A percentile compares a stretch with the other conserved stretches of the same genome.
These are phyloP conservation scores for Aureobasidium mangrovei DNA, from an alignment of 2,329 filamentous ascomycete species.

Conservation along the genomic window DNA sequence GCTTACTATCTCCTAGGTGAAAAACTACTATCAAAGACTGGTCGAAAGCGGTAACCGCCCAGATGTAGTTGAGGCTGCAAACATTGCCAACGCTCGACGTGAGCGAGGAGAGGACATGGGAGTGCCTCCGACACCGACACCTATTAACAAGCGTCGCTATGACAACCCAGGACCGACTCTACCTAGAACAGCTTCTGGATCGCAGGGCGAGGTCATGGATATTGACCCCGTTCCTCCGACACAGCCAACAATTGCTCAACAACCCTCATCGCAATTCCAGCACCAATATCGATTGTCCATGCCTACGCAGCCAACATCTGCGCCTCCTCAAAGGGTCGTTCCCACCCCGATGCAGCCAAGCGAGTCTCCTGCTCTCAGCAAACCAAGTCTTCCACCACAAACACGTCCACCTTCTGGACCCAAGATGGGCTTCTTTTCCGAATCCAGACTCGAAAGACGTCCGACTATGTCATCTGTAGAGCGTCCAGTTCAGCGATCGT, in stretches of 20 bases:
- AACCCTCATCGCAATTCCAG: slow-evolving; percentile 16
- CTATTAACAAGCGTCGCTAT: slow-evolving; percentile 39
- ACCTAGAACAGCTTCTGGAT: slow-evolving; percentile 35
- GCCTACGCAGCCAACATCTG: slow-evolving; percentile 25
- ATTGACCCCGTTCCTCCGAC: slow-evolving; percentile 23
- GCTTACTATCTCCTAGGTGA: slow-evolving; percentile 24
- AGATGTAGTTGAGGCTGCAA: slow-evolving; percentile 35
- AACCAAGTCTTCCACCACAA: slow-evolving; percentile 17
- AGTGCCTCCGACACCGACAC: slow-evolving; percentile 40
- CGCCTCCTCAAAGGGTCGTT: slow-evolving; percentile 22
- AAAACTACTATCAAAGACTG: slow-evolving; percentile 42
- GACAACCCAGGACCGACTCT: slow-evolving; percentile 31
- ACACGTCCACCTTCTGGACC: slow-evolving; percentile 23
- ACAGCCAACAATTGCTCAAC: background rate
- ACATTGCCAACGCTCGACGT: slow-evolving; percentile 34
- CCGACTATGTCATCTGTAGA: slow-evolving; percentile 17
- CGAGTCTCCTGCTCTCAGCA: slow-evolving; percentile 20
- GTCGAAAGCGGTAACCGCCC: slow-evolving; percentile 33
- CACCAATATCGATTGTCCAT: slow-evolving; percentile 24
- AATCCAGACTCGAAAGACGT: slow-evolving; percentile 24
- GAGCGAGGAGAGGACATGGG: slow-evolving; percentile 39
- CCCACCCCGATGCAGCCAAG: slow-evolving; percentile 20
- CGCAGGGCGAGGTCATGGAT: slow-evolving; percentile 34
- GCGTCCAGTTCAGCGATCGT: slow-evolving; percentile 10
- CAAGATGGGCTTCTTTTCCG: slow-evolving; percentile 25